Conservation (phyloP, 345 rosid species). For the Eucalyptus pauciflora region DNA sequence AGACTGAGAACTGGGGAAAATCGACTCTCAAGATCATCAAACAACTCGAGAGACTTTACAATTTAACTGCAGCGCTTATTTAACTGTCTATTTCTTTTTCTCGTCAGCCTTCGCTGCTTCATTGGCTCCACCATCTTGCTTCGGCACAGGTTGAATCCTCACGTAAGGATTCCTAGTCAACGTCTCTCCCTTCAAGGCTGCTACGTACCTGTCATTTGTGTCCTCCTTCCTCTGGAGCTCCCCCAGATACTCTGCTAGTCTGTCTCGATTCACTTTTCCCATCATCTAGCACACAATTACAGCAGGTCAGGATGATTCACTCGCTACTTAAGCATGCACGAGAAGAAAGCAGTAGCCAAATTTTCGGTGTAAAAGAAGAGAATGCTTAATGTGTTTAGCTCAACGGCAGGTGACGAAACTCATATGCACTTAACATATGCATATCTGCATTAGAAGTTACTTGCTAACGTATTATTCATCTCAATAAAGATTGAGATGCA, state of each 20-base stretch:
- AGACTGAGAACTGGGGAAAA: neutral
- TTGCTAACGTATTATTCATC: neutral
- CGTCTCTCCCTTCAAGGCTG: constrained; percentile 84
- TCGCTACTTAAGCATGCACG: neutral
- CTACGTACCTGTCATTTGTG: constrained; percentile 85
- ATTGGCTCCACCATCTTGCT: constrained; percentile 11
- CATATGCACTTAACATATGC: neutral
- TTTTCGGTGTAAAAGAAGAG: neutral
- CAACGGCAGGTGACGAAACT: fast-evolving
- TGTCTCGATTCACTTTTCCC: constrained; percentile 81
- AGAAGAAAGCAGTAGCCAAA: neutral
- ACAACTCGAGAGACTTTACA: neutral
- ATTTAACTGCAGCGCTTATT: neutral
- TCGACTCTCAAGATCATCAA: neutral
- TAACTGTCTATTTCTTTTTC: neutral
- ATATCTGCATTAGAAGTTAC: neutral
- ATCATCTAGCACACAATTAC: constrained; percentile 48
- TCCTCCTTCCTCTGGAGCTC: constrained; percentile 86
- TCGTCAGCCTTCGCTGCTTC: constrained; percentile 1
- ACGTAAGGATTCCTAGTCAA: constrained; percentile 75
- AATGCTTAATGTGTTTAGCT: neutral
- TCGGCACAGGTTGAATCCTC: constrained; percentile 64
- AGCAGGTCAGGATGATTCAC: neutral
- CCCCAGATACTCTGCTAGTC: constrained; percentile 84
- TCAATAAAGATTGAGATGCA: neutral